These are phyloP conservation scores for Phalaenopsis hybrid DNA, from an alignment of 116 monocot genomes.

Conservation along the genomic window DNA sequence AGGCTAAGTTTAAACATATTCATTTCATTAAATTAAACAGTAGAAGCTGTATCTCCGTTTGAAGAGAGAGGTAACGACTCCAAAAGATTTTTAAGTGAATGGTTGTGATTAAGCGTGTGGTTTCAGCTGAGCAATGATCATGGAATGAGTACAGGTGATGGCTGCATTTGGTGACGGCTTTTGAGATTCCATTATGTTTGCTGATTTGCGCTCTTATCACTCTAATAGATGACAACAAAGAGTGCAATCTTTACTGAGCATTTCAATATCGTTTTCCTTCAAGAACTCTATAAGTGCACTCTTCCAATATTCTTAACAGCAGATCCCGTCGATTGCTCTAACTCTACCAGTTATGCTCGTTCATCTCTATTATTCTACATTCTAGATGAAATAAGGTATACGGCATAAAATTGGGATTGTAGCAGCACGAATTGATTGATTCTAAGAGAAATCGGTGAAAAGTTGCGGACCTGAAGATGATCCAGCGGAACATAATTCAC, in stretches of 20 bases:
- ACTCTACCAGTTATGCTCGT: neutral
- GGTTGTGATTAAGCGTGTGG: too few relatives aligned
- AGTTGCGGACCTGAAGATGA: constrained; percentile 40
- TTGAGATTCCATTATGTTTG: too few relatives aligned
- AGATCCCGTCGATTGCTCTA: neutral
- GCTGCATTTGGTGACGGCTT: too few relatives aligned
- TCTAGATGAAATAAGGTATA: neutral
- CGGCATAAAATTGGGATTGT: neutral
- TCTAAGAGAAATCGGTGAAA: neutral
- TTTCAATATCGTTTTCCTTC: neutral
- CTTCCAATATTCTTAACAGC: neutral
- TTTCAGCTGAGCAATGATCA: too few relatives aligned
- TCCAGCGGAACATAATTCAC: constrained; percentile 70
- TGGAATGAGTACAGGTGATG: too few relatives aligned
- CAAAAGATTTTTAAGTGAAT: too few relatives aligned
- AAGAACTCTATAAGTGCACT: neutral
- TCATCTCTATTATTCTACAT: neutral
- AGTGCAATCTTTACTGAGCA: neutral
- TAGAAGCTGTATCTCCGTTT: too few relatives aligned
- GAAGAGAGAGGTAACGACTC: too few relatives aligned
- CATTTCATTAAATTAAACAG: too few relatives aligned
- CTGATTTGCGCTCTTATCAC: too few relatives aligned
- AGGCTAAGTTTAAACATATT: too few relatives aligned
- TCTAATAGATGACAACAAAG: too few relatives aligned
- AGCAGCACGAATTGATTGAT: neutral